Percentiles rank a stretch among this genome's conserved stretches.
Evolutionary conservation across 805 yeast species (phyloP).

Genomic region (Kodamaea sagamina): DNA sequence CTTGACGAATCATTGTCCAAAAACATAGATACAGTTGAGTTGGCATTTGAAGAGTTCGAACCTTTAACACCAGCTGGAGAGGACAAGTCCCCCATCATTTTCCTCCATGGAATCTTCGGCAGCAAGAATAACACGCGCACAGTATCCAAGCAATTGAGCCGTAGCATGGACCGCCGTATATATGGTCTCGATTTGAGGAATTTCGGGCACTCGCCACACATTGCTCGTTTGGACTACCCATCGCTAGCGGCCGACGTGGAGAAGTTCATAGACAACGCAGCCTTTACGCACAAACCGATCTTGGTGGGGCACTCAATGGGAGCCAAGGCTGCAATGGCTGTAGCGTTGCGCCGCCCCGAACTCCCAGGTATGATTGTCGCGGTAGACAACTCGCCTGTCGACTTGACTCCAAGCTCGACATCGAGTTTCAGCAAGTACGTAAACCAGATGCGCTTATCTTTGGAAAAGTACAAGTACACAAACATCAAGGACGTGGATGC

Average conservation of each 20-base stretch:
- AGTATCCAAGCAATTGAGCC: constrained; percentile 63
- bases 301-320: constrained; percentile 88
- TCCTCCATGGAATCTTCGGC: constrained; percentile 90
- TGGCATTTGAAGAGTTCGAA: constrained; percentile 49
- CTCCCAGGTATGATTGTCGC: constrained; percentile 63
- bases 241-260: constrained; percentile 87
- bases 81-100: constrained; percentile 62
- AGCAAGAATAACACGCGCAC: constrained; percentile 76
- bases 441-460: constrained; percentile 58
- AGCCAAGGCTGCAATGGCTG: constrained; percentile 90
- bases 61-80: constrained; percentile 21
- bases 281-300: constrained; percentile 50
- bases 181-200: constrained; percentile 80
- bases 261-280: constrained; percentile 54
- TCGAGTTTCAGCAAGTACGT: constrained; percentile 67
- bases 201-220: constrained; percentile 90
- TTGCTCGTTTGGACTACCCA: constrained; percentile 70
- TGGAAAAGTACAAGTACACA: constrained; percentile 46
- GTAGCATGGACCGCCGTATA: constrained; percentile 53
- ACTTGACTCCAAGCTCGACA: constrained; percentile 48
- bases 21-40: constrained; percentile 45
- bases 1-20: constrained; percentile 36
- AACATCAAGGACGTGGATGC: constrained; percentile 68
- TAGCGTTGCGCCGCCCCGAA: constrained; percentile 67
- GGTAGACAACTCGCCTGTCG: constrained; percentile 90